Evolutionary conservation across 805 yeast genomes (phyloP).

Genomic region (Wickerhamiella azymoides): DNA sequence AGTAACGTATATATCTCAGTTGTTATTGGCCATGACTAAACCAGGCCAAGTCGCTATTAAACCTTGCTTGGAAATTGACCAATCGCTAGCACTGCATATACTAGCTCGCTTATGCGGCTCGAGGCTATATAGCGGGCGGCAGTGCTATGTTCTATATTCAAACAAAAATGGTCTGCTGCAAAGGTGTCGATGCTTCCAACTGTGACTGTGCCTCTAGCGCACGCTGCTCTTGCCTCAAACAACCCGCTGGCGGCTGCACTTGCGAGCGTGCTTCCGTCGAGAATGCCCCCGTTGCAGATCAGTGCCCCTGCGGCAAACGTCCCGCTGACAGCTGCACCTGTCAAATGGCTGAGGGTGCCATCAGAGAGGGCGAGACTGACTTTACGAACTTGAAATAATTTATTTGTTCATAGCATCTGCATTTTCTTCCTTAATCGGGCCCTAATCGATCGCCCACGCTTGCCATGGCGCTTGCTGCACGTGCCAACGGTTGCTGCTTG

Average conservation of each 20-base stretch:
- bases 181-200: conserved; percentile 28
- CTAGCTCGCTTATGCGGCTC: background rate
- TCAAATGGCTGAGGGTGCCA: conserved; percentile 27
- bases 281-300: conserved; percentile 33
- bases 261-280: conserved; percentile 40
- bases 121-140: background rate
- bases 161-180: conserved; percentile 29
- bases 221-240: conserved; percentile 48
- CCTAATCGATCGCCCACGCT: background rate
- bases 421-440: background rate
- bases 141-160: background rate
- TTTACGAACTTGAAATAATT: conserved; percentile 32
- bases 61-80: too few species aligned
- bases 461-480: background rate
- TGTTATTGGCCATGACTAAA: too few species aligned
- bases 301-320: conserved; percentile 52
- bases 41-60: too few species aligned
- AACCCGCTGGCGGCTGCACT: conserved; percentile 43
- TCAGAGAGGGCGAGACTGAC: conserved; percentile 45
- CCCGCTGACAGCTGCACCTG: conserved; percentile 41
- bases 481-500: background rate
- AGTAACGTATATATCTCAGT: too few species aligned
- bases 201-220: conserved; percentile 50
- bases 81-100: background rate
- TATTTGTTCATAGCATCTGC: background rate